These are phyloP conservation scores for Centella asiatica DNA, from an alignment of 129 eudicot genomes.

Conservation along the genomic window DNA sequence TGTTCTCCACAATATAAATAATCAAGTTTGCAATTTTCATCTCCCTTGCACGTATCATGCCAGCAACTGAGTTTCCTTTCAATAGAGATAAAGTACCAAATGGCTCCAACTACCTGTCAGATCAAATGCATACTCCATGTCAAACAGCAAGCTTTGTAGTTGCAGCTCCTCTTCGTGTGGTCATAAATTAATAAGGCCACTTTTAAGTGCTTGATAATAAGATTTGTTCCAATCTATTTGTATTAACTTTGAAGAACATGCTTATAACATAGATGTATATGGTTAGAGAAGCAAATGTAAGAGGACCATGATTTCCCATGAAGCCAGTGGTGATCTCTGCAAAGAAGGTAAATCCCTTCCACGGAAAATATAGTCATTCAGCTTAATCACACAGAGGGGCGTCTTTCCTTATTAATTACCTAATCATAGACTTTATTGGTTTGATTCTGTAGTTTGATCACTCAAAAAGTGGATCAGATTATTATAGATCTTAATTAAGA, in stretches of 20 bases:
- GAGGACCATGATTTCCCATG: too few species aligned
- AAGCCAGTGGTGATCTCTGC: neutral
- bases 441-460: neutral
- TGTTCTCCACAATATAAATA: conserved; percentile 35
- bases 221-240: neutral
- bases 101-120: conserved; percentile 59
- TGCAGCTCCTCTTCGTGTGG: neutral
- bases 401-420: neutral
- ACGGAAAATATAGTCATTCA: neutral
- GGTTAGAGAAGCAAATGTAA: too few species aligned
- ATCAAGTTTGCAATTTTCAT: conserved; percentile 6
- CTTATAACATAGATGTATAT: neutral
- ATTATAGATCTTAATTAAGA: neutral
- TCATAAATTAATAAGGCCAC: neutral
- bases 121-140: neutral
- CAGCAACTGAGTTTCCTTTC: conserved; percentile 64
- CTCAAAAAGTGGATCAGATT: neutral
- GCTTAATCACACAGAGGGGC: neutral
- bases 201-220: neutral
- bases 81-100: conserved; percentile 65
- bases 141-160: neutral
- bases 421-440: neutral
- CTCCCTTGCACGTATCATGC: conserved; percentile 31
- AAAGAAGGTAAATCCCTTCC: neutral
- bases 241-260: neutral